Evolutionary conservation across 139 green algal genomes (phyloP), one percentile per base, ranked within the genome.

Genomic region (Diplosphaera chodatii): DNA sequence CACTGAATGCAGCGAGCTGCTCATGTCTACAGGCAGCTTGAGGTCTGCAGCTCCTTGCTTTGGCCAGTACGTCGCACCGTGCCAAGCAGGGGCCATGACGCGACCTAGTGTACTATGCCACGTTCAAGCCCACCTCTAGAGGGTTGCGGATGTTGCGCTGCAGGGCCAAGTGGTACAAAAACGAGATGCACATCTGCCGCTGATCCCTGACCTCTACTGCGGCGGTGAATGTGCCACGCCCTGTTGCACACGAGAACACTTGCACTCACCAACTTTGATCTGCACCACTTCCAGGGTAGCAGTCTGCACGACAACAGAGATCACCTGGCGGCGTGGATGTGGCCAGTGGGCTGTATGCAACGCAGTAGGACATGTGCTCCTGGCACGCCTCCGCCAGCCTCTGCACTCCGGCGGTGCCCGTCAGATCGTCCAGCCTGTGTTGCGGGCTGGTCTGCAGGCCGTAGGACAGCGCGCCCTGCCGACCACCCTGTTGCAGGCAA

Each of bases 91-190:
- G n/a, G n/a, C n/a, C n/a, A n/a, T n/a, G n/a, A n/a, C n/a, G n/a
- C n/a, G n/a, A n/a, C n/a, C n/a, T n/a, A n/a, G n/a, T n/a, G n/a
- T n/a, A n/a, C n/a, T n/a, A n/a, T n/a, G n/a, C n/a, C n/a, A 48
- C 37, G 6, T 6, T 48, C 8, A 48, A 10, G 10, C 37, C 10
- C 15, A 80, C 71, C 76, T 96, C 90, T 15, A 93, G 67, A 0
- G 88, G 90, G 77, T 96, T 96, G 48, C 85, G 76, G 62, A 91
- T 82, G 28, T 76, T 67, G 8, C 88, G 70, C 75, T 89, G 81
- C 62, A 78, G 66, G 1, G 85, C 84, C 78, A 90, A 76, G 80
- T 92, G 88, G 77, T 92, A 78, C 59, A 84, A 37, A 59, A 88
- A 78, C 22, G 67, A 71, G 40, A 88, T 56, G 67, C 64, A 10